These are phyloP conservation scores for Ascochyta koolunga DNA, from an alignment of 2,329 filamentous ascomycete species.

Conservation along the genomic window DNA sequence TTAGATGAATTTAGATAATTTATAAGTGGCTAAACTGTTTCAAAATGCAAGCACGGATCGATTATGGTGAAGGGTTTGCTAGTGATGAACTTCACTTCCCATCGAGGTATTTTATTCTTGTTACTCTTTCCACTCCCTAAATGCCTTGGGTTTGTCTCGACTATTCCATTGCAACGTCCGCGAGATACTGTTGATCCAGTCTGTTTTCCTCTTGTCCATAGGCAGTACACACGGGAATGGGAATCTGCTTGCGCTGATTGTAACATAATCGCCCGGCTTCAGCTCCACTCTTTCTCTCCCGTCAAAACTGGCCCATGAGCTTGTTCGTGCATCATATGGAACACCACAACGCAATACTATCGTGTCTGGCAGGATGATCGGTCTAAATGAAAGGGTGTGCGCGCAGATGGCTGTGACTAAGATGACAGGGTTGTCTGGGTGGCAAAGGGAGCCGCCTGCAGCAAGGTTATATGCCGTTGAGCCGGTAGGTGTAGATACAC, in stretches of 20 bases:
- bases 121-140: slow-evolving; percentile 40
- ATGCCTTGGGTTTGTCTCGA: slow-evolving; percentile 72
- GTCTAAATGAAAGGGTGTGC: slow-evolving; percentile 91
- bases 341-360: slow-evolving; percentile 92
- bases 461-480: slow-evolving; percentile 96
- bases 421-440: slow-evolving; percentile 96
- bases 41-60: no score
- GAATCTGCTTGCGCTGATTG: slow-evolving; percentile 78
- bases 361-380: slow-evolving; percentile 95
- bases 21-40: no score
- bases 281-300: slow-evolving; percentile 82
- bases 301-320: slow-evolving; percentile 97
- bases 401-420: slow-evolving; percentile 93
- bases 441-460: slow-evolving; percentile 91
- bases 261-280: slow-evolving; percentile 79
- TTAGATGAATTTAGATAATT: no score
- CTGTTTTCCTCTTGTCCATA: slow-evolving; percentile 71
- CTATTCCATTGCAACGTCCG: slow-evolving; percentile 83
- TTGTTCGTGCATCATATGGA: slow-evolving; percentile 89
- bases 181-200: slow-evolving; percentile 83
- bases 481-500: slow-evolving; percentile 91
- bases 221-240: slow-evolving; percentile 80
- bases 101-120: no score
- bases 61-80: no score
- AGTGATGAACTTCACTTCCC: no score